phyloP scores from a whole-genome alignment of 352 stramenopile genomes.

The Pythium phragmiticola region DNA sequence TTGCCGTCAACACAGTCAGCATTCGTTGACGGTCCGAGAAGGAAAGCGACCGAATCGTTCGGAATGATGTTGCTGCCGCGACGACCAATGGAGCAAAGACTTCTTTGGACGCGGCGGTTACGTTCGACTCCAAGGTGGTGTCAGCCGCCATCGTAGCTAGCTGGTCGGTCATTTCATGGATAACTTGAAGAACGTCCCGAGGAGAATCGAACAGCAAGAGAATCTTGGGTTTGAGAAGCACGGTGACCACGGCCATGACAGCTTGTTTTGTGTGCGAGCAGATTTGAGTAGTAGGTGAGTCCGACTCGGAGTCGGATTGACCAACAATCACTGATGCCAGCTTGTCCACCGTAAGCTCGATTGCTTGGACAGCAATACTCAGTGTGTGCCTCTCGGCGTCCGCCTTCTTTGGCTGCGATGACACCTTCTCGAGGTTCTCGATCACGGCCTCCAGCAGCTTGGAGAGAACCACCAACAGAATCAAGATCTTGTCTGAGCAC shows the following conservation, averaged over 20 bases:
- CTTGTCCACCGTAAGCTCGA: conserved; percentile 20
- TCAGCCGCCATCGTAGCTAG: background rate
- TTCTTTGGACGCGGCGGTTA: background rate
- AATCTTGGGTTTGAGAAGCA: conserved; percentile 41
- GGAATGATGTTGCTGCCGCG: conserved; percentile 6
- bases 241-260: conserved; percentile 4
- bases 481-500: conserved; percentile 13
- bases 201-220: conserved; percentile 62
- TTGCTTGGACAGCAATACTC: conserved; percentile 7
- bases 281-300: background rate
- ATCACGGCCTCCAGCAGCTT: conserved; percentile 11
- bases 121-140: background rate
- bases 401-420: background rate
- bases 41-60: conserved; percentile 15
- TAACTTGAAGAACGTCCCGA: conserved; percentile 38
- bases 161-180: conserved; percentile 26
- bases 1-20: background rate
- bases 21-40: conserved; percentile 9
- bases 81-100: conserved; percentile 4
- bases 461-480: conserved; percentile 18
- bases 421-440: background rate
- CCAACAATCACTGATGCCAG: conserved; percentile 10
- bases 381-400: conserved; percentile 8
- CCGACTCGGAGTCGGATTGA: background rate
- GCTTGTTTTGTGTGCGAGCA: conserved; percentile 11